These are phyloP conservation scores for Mucor lusitanicus DNA, from an alignment of 371 early-diverging fungal genomes.

Conservation along the genomic window DNA sequence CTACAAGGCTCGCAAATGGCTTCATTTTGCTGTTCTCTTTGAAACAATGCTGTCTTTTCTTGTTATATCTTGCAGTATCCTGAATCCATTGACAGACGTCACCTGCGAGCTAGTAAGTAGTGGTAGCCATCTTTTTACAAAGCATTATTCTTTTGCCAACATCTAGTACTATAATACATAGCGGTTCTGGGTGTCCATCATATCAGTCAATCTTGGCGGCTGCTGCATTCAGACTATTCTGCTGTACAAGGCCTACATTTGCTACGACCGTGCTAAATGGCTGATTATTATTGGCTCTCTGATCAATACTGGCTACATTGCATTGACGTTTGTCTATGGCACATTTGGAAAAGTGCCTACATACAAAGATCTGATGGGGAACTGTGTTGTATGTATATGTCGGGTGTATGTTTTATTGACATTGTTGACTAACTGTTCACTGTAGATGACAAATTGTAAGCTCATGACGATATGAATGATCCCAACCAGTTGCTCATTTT, in stretches of 20 bases:
- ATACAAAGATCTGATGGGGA: conserved; percentile 36
- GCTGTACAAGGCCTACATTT: conserved; percentile 50
- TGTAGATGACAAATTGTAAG: conserved; percentile 40
- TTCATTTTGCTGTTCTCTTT: conserved; percentile 37
- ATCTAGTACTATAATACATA: conserved; percentile 10
- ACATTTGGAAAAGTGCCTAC: conserved; percentile 34
- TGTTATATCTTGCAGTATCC: conserved; percentile 32
- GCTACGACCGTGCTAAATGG: conserved; percentile 37
- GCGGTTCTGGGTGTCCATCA: conserved; percentile 51
- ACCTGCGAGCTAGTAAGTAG: conserved; percentile 33
- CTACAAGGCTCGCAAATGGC: conserved; percentile 26
- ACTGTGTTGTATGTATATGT: conserved; percentile 34
- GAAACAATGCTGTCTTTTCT: conserved; percentile 33
- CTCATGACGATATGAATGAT: not conserved
- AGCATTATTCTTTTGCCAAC: not conserved
- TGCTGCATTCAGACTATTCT: conserved; percentile 45
- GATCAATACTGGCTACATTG: conserved; percentile 43
- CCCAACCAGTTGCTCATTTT: not conserved
- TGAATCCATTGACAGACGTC: conserved; percentile 33
- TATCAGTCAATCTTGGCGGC: conserved; percentile 44
- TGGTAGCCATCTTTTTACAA: too few species aligned
- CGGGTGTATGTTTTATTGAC: not conserved
- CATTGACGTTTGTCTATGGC: conserved; percentile 37
- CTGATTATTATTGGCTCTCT: conserved; percentile 37
- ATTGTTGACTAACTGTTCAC: not conserved